These are phyloP conservation scores for Nakazawaea anatomiae DNA, from an alignment of 805 yeast species.

Conservation along the genomic window DNA sequence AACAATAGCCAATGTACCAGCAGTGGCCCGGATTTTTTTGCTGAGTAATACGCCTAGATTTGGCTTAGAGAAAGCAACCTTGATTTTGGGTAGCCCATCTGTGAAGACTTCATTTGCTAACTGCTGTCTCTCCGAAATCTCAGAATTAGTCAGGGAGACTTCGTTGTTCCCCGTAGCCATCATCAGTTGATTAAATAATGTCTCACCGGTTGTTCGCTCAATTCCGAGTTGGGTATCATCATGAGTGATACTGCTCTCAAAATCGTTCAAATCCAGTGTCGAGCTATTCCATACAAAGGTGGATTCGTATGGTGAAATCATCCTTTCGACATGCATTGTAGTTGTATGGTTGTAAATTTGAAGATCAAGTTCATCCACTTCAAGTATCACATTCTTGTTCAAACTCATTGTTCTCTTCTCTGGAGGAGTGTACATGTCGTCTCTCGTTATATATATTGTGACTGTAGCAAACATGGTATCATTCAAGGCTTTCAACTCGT, in stretches of 20 bases:
- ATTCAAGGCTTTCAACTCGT: conserved; percentile 21
- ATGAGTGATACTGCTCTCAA: background rate
- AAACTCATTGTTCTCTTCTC: background rate
- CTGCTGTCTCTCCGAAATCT: conserved; percentile 1
- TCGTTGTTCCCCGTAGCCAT: background rate
- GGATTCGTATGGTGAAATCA: no score
- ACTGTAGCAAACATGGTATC: conserved; percentile 2
- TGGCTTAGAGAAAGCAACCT: conserved; percentile 20
- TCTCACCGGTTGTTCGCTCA: background rate
- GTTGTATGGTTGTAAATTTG: no score
- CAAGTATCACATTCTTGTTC: background rate
- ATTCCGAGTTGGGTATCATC: background rate
- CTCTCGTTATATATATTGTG: conserved; percentile 17
- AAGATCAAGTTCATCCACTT: no score
- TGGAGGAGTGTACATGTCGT: background rate
- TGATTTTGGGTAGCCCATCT: conserved; percentile 15
- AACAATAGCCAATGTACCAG: conserved; percentile 25
- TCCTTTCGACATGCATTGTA: no score
- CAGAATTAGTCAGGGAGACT: background rate
- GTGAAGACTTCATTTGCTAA: conserved; percentile 14
- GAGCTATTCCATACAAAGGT: background rate
- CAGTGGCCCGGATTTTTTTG: conserved; percentile 12
- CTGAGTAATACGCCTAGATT: conserved; percentile 17
- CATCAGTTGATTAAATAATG: background rate
- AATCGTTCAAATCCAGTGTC: background rate